phyloP scores from a whole-genome alignment of 2,329 filamentous ascomycete genomes.

The Fusarium nisikadoi region DNA sequence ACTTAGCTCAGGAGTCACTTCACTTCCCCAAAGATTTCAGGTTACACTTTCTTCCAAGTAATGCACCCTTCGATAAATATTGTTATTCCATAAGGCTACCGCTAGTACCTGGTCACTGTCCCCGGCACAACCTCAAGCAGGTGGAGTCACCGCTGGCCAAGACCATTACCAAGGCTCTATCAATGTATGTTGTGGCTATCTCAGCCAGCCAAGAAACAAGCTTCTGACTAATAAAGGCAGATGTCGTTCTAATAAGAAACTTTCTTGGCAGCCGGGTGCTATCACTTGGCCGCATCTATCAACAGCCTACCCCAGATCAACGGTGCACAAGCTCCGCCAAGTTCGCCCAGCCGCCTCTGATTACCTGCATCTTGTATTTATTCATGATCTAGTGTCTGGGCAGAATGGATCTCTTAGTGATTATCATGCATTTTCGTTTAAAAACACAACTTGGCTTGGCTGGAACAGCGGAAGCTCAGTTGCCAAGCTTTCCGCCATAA shows the following conservation, averaged over 20 bases:
- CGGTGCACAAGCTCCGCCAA: conserved; percentile 24
- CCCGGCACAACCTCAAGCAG: neutral
- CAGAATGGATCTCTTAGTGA: neutral
- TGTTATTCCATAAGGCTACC: neutral
- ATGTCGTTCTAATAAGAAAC: neutral
- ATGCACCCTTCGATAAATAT: neutral
- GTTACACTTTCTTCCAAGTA: too few relatives aligned
- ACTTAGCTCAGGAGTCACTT: neutral
- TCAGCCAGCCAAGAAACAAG: conserved; percentile 11
- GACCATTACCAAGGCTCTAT: neutral
- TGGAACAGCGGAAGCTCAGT: too few relatives aligned
- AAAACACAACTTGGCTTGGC: neutral
- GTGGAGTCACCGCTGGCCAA: conserved; percentile 13
- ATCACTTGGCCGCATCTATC: conserved; percentile 12
- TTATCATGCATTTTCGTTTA: conserved; percentile 8
- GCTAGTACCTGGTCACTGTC: neutral
- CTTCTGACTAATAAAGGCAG: neutral
- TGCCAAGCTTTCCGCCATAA: neutral
- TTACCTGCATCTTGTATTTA: neutral
- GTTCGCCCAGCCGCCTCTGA: conserved; percentile 17
- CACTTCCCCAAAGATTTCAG: neutral
- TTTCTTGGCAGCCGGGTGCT: conserved; percentile 2
- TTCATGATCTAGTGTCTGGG: conserved; percentile 18
- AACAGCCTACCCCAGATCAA: conserved; percentile 23
- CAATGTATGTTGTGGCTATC: neutral